Base-by-base conservation (phyloP, 1,139 yeast species). In the Debaryomycetaceae sp. region DNA sequence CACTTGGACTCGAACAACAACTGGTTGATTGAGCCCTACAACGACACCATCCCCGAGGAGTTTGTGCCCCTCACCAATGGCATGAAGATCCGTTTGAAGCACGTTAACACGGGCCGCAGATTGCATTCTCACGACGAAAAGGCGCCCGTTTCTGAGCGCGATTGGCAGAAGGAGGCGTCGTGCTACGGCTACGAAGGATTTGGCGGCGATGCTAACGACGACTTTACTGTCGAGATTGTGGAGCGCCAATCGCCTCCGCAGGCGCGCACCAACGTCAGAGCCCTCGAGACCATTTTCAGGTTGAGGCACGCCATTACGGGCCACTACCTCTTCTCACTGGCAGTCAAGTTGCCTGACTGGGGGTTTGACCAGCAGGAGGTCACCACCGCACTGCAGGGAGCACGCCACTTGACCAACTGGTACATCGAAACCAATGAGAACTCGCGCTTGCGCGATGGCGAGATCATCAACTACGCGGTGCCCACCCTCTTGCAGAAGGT, bases 341-440 rank as follows among this genome's bases (percentile, higher is more conserved):
- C 75, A 40, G 81, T 77, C 31, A 85, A 84, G 58, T 75, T 91
- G 45, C 98, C 98, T 36, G 81, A 79, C 36, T 91, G 97, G 96
- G 98, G 91, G 3, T 88, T 83, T 49, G 93, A 83, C 46, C 98
- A 93, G 63, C 96, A 86, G 59, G 99, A 91, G 65, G 98, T 93
- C 30, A 80, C 96, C 8, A 77, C 96, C 59, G 93, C 96, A 31
- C 66, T 76, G 31, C 85, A 78, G 48, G 97, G 96, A 52, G 71
- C 75, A 38, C 62, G 78, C 44, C 75, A 78, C 25, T 77, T 84
- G 56, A 73, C 88, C 31, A 64, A 82, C 43, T 93, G 97, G 96
- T 83, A 83, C 56, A 65, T 93, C 48, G 99, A 93, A 63, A 73
- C 79, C 39, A 89, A 88, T 56, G 60, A 51, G 31, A 79, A 79